Conservation (phyloP, 306 rosid genomes). For the Begonia peltatifolia region DNA sequence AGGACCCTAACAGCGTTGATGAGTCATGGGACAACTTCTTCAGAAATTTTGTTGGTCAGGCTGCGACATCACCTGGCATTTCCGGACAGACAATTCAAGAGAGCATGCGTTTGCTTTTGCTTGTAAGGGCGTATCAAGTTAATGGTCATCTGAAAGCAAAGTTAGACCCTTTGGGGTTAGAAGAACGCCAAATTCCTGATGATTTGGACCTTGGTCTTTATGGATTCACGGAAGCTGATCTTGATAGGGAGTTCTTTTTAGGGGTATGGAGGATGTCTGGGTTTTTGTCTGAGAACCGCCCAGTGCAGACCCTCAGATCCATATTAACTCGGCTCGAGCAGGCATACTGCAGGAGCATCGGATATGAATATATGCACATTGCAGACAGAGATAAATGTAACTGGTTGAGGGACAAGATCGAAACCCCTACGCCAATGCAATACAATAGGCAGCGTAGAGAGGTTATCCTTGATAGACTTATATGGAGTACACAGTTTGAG, state of each 20-base stretch:
- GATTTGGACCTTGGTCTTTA: slow-evolving; percentile 79
- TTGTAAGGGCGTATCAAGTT: slow-evolving; percentile 91
- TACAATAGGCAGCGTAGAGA: slow-evolving; percentile 55
- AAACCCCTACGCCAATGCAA: slow-evolving; percentile 55
- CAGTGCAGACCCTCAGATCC: slow-evolving; percentile 79
- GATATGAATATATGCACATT: slow-evolving; percentile 93
- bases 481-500: slow-evolving; percentile 84
- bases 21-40: slow-evolving; percentile 99
- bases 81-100: slow-evolving; percentile 96
- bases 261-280: slow-evolving; percentile 96
- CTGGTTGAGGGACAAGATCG: slow-evolving; percentile 85
- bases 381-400: slow-evolving; percentile 70
- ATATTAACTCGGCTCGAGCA: slow-evolving; percentile 88
- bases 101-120: slow-evolving; percentile 82
- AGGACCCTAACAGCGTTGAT: slow-evolving; percentile 78
- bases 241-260: slow-evolving; percentile 84
- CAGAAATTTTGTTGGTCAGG: slow-evolving; percentile 82
- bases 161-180: slow-evolving; percentile 74
- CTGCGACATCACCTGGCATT: slow-evolving; percentile 73
- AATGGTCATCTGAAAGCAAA: slow-evolving; percentile 85
- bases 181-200: slow-evolving; percentile 41
- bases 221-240: slow-evolving; percentile 91
- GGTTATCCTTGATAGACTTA: slow-evolving; percentile 80
- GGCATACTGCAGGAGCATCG: slow-evolving; percentile 89
- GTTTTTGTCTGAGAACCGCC: slow-evolving; percentile 91